These are phyloP conservation scores for Cryptomeria japonica DNA, from an alignment of 75 land plant species.

Conservation along the genomic window DNA sequence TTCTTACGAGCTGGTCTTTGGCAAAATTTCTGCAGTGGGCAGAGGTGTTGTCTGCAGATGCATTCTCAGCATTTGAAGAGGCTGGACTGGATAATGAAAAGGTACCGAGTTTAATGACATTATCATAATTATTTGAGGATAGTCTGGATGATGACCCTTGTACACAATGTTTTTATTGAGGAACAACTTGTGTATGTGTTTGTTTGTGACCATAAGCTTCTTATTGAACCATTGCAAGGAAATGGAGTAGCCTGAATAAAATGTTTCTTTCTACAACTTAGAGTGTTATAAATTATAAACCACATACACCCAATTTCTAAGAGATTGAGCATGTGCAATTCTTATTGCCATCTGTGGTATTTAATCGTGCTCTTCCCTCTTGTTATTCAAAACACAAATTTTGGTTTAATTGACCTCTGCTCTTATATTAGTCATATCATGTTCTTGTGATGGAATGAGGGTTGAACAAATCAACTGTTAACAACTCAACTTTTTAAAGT, in stretches of 20 bases:
- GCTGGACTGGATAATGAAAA: conserved; percentile 72
- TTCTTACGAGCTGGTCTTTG: not conserved
- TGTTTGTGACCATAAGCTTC: not conserved
- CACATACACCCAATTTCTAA: not conserved
- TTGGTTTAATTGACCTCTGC: not conserved
- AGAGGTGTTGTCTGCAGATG: conserved; percentile 90
- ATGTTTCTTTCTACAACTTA: not conserved
- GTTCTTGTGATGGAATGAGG: not conserved
- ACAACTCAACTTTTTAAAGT: not conserved
- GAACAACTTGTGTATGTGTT: not conserved
- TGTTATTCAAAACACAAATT: not conserved
- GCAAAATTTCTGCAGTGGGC: conserved; percentile 70
- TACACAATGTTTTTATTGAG: not conserved
- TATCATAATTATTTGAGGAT: not conserved
- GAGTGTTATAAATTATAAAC: not conserved
- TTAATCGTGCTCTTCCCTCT: not conserved
- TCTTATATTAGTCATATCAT: not conserved
- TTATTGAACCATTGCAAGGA: not conserved
- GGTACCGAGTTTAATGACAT: conserved; percentile 27
- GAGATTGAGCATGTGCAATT: not conserved
- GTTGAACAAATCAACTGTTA: not conserved
- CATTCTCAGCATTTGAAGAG: conserved; percentile 93
- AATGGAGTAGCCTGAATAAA: not conserved
- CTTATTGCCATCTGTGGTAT: not conserved
- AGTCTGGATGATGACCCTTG: not conserved